These are phyloP conservation scores for Plasmodium ovale DNA, from an alignment of 169 alveolate species.

Conservation along the genomic window DNA sequence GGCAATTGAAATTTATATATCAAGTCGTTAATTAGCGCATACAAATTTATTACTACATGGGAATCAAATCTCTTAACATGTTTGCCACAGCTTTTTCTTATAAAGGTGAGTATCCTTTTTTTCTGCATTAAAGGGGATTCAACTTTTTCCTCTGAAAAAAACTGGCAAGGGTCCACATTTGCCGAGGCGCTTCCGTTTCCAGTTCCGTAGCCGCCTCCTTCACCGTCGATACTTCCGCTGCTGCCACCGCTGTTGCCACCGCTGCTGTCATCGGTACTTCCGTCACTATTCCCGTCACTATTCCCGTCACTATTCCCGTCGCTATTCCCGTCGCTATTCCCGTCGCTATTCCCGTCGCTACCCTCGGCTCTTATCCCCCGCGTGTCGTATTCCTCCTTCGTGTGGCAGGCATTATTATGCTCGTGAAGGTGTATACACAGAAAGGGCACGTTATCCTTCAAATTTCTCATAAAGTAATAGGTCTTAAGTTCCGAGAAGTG, in stretches of 20 bases:
- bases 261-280: neutral
- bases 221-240: neutral
- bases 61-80: slow-evolving; percentile 16
- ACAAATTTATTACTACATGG: neutral
- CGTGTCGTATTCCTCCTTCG: neutral
- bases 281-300: neutral
- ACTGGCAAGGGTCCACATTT: too few relatives aligned
- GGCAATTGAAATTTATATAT: slow-evolving; percentile 46
- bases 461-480: slow-evolving; percentile 36
- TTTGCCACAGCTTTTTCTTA: neutral
- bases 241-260: neutral
- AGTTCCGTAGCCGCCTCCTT: neutral
- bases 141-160: too few relatives aligned
- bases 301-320: neutral
- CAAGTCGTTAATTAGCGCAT: slow-evolving; percentile 37
- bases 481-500: slow-evolving; percentile 29
- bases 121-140: too few relatives aligned
- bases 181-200: neutral
- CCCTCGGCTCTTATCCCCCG: neutral
- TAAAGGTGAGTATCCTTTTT: too few relatives aligned
- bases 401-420: neutral
- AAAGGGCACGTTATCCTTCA: slow-evolving; percentile 36
- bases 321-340: neutral
- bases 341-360: neutral
- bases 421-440: slow-evolving; percentile 39